phyloP scores from a whole-genome alignment of 306 rosid species.

The Trichosanthes truncata region DNA sequence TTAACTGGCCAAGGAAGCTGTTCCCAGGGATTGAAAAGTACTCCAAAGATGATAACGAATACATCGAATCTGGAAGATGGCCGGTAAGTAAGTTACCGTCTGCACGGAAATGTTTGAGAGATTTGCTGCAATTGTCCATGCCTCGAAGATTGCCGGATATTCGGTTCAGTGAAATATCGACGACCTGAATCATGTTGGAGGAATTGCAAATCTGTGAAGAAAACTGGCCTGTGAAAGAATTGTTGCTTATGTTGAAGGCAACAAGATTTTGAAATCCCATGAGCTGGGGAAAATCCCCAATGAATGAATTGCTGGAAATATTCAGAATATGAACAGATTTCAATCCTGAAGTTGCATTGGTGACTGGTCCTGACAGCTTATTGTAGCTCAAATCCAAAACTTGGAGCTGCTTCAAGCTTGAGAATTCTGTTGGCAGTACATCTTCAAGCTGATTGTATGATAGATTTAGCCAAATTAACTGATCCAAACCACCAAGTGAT shows the following conservation, averaged over 20 bases:
- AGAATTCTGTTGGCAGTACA: constrained; percentile 44
- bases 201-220: constrained; percentile 40
- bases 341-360: constrained; percentile 37
- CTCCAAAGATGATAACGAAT: constrained; percentile 45
- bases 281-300: constrained; percentile 25
- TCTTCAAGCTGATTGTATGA: constrained; percentile 54
- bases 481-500: constrained; percentile 41
- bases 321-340: constrained; percentile 42
- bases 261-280: constrained; percentile 36
- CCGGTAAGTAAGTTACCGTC: constrained; percentile 49
- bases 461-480: constrained; percentile 44
- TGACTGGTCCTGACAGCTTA: constrained; percentile 40
- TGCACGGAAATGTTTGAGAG: constrained; percentile 42
- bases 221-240: constrained; percentile 52
- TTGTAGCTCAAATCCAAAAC: constrained; percentile 67
- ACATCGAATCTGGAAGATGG: constrained; percentile 46
- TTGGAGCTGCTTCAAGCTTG: constrained; percentile 40
- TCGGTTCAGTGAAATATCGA: constrained; percentile 48
- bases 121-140: constrained; percentile 36
- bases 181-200: constrained; percentile 37
- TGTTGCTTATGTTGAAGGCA: constrained; percentile 60
- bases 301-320: constrained; percentile 51
- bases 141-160: constrained; percentile 48
- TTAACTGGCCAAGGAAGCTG: constrained; percentile 50
- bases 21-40: constrained; percentile 47